Conservation (phyloP, 805 yeast species). For the Hanseniaspora thailandica region DNA sequence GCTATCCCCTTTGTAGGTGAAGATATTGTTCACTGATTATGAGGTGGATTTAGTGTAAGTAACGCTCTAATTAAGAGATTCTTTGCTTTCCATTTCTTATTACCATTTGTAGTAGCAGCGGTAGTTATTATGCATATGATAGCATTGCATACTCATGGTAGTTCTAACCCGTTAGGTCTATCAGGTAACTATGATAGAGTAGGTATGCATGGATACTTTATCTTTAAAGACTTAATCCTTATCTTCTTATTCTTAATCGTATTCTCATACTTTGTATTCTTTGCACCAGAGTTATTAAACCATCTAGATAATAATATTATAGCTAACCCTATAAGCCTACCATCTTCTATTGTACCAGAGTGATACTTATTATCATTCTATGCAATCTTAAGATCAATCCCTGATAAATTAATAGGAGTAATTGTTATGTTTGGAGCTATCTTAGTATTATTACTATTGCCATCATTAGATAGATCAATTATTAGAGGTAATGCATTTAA, state of each 20-base stretch:
- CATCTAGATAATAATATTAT: conserved; percentile 13
- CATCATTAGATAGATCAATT: conserved; percentile 14
- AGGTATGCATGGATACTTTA: conserved; percentile 15
- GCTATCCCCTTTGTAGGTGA: conserved; percentile 12
- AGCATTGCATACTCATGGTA: conserved; percentile 11
- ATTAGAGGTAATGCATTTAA: conserved; percentile 14
- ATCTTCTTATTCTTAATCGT: conserved; percentile 16
- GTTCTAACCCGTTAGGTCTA: conserved; percentile 10
- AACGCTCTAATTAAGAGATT: conserved; percentile 11
- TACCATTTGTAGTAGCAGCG: conserved; percentile 9
- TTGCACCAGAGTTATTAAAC: conserved; percentile 13
- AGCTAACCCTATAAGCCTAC: conserved; percentile 11
- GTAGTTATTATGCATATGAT: conserved; percentile 13
- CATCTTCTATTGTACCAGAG: conserved; percentile 13
- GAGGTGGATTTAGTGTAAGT: conserved; percentile 9
- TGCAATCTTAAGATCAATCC: conserved; percentile 10
- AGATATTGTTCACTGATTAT: conserved; percentile 13
- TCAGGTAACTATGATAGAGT: conserved; percentile 15
- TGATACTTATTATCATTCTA: conserved; percentile 12
- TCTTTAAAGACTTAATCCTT: conserved; percentile 15
- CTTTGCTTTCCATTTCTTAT: conserved; percentile 14
- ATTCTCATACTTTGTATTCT: conserved; percentile 16
- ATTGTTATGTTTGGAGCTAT: conserved; percentile 15
- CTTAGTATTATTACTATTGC: conserved; percentile 15
- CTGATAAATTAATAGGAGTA: conserved; percentile 12